Percentiles rank a stretch among this genome's conserved stretches.
Evolutionary conservation across 2,329 filamentous ascomycete genomes (phyloP).

Genomic region (Ascocoryne sarcoides): DNA sequence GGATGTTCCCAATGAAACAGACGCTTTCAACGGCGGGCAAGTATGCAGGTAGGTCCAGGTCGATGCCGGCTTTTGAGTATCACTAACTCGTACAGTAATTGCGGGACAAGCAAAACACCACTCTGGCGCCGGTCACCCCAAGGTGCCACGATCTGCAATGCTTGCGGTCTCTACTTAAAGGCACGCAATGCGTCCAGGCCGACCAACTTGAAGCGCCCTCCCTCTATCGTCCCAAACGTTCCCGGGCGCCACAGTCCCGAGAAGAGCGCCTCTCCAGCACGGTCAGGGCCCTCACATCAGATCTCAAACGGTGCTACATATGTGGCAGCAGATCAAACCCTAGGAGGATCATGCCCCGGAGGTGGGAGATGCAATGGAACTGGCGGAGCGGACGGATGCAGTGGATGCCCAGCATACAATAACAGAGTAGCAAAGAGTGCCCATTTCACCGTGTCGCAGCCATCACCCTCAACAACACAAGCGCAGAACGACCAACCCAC

Average conservation of each 20-base stretch:
- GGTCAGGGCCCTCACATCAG: slow-evolving; percentile 27
- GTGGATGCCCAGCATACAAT: slow-evolving; percentile 94
- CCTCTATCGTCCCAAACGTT: slow-evolving; percentile 35
- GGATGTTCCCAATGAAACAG: slow-evolving; percentile 34
- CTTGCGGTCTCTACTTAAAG: slow-evolving; percentile 90
- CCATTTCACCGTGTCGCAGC: slow-evolving; percentile 49
- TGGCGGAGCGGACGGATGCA: slow-evolving; percentile 88
- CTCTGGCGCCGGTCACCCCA: slow-evolving; percentile 90
- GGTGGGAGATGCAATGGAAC: slow-evolving; percentile 95
- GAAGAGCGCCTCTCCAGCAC: slow-evolving; percentile 23
- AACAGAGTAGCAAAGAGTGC: slow-evolving; percentile 87
- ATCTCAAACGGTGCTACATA: slow-evolving; percentile 52
- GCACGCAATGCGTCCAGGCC: slow-evolving; percentile 86
- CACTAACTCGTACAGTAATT: slow-evolving; percentile 59
- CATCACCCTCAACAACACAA: slow-evolving; percentile 16
- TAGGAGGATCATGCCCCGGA: slow-evolving; percentile 85
- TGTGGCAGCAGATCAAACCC: slow-evolving; percentile 65
- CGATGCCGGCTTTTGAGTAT: not conserved
- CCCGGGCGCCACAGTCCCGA: slow-evolving; percentile 19
- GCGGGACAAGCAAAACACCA: slow-evolving; percentile 85
- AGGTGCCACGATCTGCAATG: slow-evolving; percentile 94
- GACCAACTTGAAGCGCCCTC: slow-evolving; percentile 77
- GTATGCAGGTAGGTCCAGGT: slow-evolving; percentile 57
- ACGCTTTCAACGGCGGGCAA: too few relatives aligned
- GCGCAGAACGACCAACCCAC: slow-evolving; percentile 20